Evolutionary conservation across 2,329 filamentous ascomycete genomes (phyloP).

Genomic region (Coniosporium tulheliwenetii): DNA sequence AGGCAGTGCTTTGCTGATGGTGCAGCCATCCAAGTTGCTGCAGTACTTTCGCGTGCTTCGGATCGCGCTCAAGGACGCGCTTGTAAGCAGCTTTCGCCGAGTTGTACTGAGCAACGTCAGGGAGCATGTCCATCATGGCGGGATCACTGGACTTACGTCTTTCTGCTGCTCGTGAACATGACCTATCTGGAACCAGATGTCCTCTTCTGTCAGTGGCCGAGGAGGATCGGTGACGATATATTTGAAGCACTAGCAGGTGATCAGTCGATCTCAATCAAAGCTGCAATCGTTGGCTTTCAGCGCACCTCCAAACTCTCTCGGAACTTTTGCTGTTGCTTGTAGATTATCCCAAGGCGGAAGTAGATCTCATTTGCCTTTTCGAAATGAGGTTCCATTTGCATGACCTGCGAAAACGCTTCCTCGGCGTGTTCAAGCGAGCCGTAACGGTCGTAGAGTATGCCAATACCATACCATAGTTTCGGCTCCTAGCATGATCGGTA

Average conservation of each 20-base stretch:
- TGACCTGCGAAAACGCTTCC: slow-evolving; percentile 95
- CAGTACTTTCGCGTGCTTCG: slow-evolving; percentile 92
- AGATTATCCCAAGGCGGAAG: slow-evolving; percentile 97
- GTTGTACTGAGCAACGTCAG: slow-evolving; percentile 53
- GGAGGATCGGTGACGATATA: slow-evolving; percentile 93
- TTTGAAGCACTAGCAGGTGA: slow-evolving; percentile 65
- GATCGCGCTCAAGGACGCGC: slow-evolving; percentile 83
- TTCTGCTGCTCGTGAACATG: slow-evolving; percentile 98
- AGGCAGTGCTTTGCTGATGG: slow-evolving; percentile 87
- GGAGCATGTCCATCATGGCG: neutral
- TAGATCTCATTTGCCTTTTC: slow-evolving; percentile 99
- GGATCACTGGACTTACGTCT: slow-evolving; percentile 51
- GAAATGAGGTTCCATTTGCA: slow-evolving; percentile 95
- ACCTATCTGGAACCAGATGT: slow-evolving; percentile 99
- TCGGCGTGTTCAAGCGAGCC: slow-evolving; percentile 94
- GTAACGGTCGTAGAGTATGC: slow-evolving; percentile 92
- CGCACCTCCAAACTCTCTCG: slow-evolving; percentile 74
- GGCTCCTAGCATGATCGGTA: slow-evolving; percentile 48
- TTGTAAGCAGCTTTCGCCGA: slow-evolving; percentile 84
- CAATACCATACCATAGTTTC: slow-evolving; percentile 97
- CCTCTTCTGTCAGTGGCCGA: slow-evolving; percentile 83
- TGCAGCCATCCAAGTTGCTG: slow-evolving; percentile 97
- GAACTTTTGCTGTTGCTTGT: slow-evolving; percentile 96
- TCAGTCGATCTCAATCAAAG: no score
- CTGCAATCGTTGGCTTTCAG: slow-evolving; percentile 7